A percentile compares a stretch with the other conserved stretches of the same genome.
Conservation (phyloP, 768 basidiomycete genomes). For the Kwoniella dejecticola region DNA sequence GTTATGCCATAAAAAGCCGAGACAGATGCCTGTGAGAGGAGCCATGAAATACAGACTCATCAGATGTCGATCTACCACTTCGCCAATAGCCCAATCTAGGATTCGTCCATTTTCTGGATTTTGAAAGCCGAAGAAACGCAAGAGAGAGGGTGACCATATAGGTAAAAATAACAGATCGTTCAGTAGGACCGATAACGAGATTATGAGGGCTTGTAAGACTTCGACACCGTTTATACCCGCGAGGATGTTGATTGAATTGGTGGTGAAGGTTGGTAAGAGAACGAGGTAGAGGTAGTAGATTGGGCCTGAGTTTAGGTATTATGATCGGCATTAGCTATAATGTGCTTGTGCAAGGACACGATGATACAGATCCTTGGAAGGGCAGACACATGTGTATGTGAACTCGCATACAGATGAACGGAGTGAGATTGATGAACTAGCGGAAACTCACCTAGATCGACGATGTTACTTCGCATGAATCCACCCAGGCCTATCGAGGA, state of each 20-base stretch:
- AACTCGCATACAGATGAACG: background rate
- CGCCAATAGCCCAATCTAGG: slow-evolving; percentile 56
- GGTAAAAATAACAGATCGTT: slow-evolving; percentile 96
- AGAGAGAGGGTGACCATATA: slow-evolving; percentile 55
- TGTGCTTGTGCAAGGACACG: too few species aligned
- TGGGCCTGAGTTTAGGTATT: too few species aligned
- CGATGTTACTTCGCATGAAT: slow-evolving; percentile 67
- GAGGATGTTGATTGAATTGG: slow-evolving; percentile 97
- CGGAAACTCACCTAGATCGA: slow-evolving; percentile 75
- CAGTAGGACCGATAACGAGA: slow-evolving; percentile 81
- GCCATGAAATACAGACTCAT: slow-evolving; percentile 97
- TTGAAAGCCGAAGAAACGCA: slow-evolving; percentile 23
- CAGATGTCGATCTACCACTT: slow-evolving; percentile 89
- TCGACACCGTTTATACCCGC: slow-evolving; percentile 98
- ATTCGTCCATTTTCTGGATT: slow-evolving; percentile 48
- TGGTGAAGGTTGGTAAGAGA: slow-evolving; percentile 89
- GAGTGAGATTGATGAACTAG: background rate
- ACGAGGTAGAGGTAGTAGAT: slow-evolving; percentile 97
- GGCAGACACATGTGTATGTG: background rate
- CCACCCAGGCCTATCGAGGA: slow-evolving; percentile 25
- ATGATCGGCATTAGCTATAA: too few species aligned
- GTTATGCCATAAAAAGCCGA: slow-evolving; percentile 91
- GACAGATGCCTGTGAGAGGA: slow-evolving; percentile 85
- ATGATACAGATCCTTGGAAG: too few species aligned
- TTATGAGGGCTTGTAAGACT: slow-evolving; percentile 88